Base-by-base conservation (phyloP, 2,329 filamentous ascomycete species). In the Calonectria hawksworthii region DNA sequence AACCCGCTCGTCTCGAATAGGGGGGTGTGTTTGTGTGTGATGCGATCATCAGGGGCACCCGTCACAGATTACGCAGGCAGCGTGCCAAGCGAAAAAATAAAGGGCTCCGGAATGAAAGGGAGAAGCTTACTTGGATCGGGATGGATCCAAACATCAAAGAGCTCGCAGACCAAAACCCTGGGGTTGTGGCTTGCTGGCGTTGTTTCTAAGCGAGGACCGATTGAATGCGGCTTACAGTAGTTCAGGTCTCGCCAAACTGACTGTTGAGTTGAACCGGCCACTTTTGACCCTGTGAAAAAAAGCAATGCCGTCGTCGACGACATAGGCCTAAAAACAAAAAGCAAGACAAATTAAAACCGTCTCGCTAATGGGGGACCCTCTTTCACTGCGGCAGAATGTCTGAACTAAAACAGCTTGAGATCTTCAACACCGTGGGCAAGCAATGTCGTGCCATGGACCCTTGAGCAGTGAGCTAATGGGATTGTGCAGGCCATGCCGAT, bases 81-180 rank as follows among this genome's bases (percentile, higher is more conserved):
- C 38, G 38, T 32, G 65, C 36, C 51, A 30, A 34, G 13, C 18
- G 26, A 44, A 61, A 72, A 67, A 26, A 18, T n/a, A n/a, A n/a
- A n/a, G n/a, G n/a, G n/a, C 47, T 64, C 63, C 70, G 70, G 41
- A 44, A 72, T 72, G 70, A 72, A 72, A 63, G 70, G 70, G 70
- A 50, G 63, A 47, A 68, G 51, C 64, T 50, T 51, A 23, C 56
- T 63, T 41, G 34, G 36, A 63, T 63, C 56, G 41, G 14, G 56
- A 63, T 63, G 23, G 56, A 38, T 14, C 56, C 23, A 38, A 38
- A 4, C 23, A 47, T 32, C 38, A 65, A 65, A 65, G 61, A 65
- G 32, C 56, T 70, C 47, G 18, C 26, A n/a, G 56, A 11, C n/a
- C 41, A 26, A 50, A 65, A 34, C 61, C 26, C 41, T 65, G 61